Evolutionary conservation across 805 yeast genomes (phyloP).

Genomic region (Blastobotrys chiropterorum): DNA sequence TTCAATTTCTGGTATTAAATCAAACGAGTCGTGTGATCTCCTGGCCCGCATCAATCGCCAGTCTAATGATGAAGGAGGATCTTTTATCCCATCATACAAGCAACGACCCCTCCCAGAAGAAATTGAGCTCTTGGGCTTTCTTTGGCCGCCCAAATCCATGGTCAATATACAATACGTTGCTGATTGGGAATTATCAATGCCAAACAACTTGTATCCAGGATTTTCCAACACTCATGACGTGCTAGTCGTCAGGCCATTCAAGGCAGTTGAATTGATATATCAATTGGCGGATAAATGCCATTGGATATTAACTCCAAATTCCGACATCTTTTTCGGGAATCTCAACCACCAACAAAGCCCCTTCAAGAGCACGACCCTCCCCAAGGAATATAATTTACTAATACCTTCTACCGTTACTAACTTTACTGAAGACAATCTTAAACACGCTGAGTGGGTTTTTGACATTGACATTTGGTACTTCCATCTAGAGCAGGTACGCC

Average conservation of each 20-base stretch:
- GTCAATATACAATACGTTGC: neutral
- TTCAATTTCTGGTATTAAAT: neutral
- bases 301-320: neutral
- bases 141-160: constrained; percentile 12
- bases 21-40: neutral
- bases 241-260: neutral
- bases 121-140: constrained; percentile 15
- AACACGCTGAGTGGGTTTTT: neutral
- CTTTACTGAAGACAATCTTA: neutral
- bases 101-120: constrained; percentile 23
- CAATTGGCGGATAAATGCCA: neutral
- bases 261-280: neutral
- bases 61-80: neutral
- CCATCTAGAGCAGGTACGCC: neutral
- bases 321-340: neutral
- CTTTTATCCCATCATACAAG: constrained; percentile 9
- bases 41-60: neutral
- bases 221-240: neutral
- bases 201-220: constrained; percentile 19
- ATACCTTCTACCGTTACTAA: neutral
- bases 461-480: neutral
- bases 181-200: neutral
- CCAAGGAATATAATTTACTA: neutral
- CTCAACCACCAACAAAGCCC: neutral
- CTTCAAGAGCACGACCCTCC: neutral